These are phyloP conservation scores for Quambalaria eucalypti DNA, from an alignment of 1,284 basidiomycete genomes.

Conservation along the genomic window DNA sequence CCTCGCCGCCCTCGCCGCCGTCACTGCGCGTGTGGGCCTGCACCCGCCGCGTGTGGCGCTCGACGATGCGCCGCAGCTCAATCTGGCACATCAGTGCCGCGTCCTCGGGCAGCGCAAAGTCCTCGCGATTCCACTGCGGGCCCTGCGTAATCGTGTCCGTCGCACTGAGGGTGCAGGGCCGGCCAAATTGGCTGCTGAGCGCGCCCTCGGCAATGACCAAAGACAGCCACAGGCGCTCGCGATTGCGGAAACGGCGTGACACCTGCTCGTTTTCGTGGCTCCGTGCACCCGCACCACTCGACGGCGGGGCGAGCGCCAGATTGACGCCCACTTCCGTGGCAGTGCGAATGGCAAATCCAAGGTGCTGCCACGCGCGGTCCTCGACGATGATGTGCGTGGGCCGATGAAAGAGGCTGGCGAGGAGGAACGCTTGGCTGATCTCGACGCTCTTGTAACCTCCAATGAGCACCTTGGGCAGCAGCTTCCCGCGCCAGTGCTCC, in stretches of 20 bases:
- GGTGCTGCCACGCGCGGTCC: slow-evolving; percentile 39
- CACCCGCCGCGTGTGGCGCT: slow-evolving; percentile 25
- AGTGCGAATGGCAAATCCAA: slow-evolving; percentile 34
- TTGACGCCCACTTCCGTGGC: slow-evolving; percentile 39
- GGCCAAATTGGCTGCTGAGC: slow-evolving; percentile 30
- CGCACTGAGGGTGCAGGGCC: slow-evolving; percentile 31
- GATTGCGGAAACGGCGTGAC: slow-evolving; percentile 27
- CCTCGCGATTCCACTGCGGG: slow-evolving; percentile 32
- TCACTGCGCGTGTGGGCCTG: slow-evolving; percentile 1
- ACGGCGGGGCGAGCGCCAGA: slow-evolving; percentile 22
- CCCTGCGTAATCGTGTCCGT: slow-evolving; percentile 27
- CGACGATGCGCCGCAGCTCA: slow-evolving; percentile 24
- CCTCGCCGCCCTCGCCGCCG: not conserved
- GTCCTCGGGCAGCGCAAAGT: slow-evolving; percentile 33
- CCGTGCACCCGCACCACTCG: slow-evolving; percentile 9
- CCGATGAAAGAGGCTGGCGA: slow-evolving; percentile 29
- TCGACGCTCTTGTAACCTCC: slow-evolving; percentile 38
- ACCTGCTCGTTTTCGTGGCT: slow-evolving; percentile 22
- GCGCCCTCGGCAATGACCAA: slow-evolving; percentile 36
- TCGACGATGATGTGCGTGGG: slow-evolving; percentile 31
- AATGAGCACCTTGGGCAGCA: slow-evolving; percentile 28
- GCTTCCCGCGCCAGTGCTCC: slow-evolving; percentile 27
- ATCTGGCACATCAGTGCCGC: slow-evolving; percentile 30
- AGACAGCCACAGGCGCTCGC: slow-evolving; percentile 30
- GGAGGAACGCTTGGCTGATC: slow-evolving; percentile 33